phyloP scores from a whole-genome alignment of 306 rosid genomes.

The Cucurbita maxima region DNA sequence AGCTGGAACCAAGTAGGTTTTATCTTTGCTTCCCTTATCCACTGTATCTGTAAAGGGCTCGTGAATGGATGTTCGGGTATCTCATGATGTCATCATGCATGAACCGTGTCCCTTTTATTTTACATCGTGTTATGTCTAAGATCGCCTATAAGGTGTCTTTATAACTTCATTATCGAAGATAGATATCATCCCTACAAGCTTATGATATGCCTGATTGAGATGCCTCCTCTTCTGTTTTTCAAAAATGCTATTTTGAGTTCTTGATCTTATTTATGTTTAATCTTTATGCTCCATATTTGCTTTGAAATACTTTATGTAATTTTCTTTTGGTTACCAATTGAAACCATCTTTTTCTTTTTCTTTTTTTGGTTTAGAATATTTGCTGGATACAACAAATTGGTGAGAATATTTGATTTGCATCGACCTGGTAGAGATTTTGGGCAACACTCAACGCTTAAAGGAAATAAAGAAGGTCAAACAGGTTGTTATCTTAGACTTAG shows the following conservation, averaged over 20 bases:
- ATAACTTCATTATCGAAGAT: too few species aligned
- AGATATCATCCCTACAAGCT: background rate
- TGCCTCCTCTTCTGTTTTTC: background rate
- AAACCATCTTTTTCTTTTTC: background rate
- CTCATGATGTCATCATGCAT: too few species aligned
- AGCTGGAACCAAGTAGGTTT: slow-evolving; percentile 64
- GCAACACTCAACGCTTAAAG: slow-evolving; percentile 53
- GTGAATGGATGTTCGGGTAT: too few species aligned
- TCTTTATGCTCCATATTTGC: background rate
- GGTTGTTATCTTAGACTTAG: slow-evolving; percentile 38
- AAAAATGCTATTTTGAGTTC: background rate
- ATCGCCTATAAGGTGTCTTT: too few species aligned
- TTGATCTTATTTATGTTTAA: background rate
- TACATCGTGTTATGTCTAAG: too few species aligned
- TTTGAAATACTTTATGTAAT: background rate
- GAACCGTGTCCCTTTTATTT: too few species aligned
- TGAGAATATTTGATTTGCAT: slow-evolving; percentile 86
- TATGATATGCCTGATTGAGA: background rate
- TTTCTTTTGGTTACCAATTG: background rate
- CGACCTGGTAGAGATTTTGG: slow-evolving; percentile 89
- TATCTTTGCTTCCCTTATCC: background rate
- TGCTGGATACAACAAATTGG: slow-evolving; percentile 88
- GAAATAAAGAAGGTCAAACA: slow-evolving; percentile 82
- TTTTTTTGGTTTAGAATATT: slow-evolving; percentile 37
- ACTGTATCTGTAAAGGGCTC: too few species aligned